Percentiles rank a stretch among this genome's conserved stretches.
Conservation (phyloP, 1,139 yeast species). For the Saccharomycopsis hybrid region DNA sequence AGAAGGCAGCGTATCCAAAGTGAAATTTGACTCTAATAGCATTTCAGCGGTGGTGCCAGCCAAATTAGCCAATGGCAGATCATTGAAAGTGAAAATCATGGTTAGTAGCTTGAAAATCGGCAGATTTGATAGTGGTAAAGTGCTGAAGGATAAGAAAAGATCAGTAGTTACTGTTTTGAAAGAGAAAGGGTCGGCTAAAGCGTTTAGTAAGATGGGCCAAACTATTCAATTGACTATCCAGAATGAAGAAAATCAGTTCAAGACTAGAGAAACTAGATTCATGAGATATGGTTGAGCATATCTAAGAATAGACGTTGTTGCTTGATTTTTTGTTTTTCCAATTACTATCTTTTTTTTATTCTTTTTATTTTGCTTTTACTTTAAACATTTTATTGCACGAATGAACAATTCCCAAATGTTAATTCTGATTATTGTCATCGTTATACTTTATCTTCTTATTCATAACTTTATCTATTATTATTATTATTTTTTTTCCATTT, state of each 20-base stretch:
- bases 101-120: slow-evolving; percentile 27
- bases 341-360: neutral
- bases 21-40: slow-evolving; percentile 39
- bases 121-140: slow-evolving; percentile 21
- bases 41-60: slow-evolving; percentile 44
- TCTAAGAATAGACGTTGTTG: neutral
- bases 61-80: slow-evolving; percentile 42
- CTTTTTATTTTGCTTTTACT: neutral
- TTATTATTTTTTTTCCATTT: neutral
- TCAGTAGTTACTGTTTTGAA: slow-evolving; percentile 46
- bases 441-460: neutral
- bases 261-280: slow-evolving; percentile 14
- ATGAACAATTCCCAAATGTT: neutral
- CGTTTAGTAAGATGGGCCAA: slow-evolving; percentile 44
- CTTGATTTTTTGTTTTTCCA: neutral
- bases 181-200: slow-evolving; percentile 50
- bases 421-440: too few species aligned
- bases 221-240: slow-evolving; percentile 36
- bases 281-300: neutral
- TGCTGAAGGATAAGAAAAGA: slow-evolving; percentile 24
- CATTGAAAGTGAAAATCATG: slow-evolving; percentile 42
- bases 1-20: slow-evolving; percentile 44
- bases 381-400: neutral
- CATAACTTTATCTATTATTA: neutral
- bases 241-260: slow-evolving; percentile 27